phyloP scores from a whole-genome alignment of 1,139 yeast genomes.

The Suhomyces choctaworum region DNA sequence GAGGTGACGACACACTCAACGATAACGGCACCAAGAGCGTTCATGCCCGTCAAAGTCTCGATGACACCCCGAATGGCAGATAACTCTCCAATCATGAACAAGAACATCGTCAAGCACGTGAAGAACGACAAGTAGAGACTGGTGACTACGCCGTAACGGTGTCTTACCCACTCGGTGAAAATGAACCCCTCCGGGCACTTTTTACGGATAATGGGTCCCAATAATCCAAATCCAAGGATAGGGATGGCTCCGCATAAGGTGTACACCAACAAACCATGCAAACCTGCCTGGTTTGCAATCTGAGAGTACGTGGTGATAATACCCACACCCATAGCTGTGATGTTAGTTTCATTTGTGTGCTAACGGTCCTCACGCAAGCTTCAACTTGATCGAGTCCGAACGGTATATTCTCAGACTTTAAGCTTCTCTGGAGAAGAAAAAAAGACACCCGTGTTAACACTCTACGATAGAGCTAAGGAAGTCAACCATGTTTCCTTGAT shows the following conservation, averaged over 20 bases:
- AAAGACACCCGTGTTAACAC: slow-evolving; percentile 50
- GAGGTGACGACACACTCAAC: slow-evolving; percentile 88
- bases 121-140: slow-evolving; percentile 77
- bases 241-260: slow-evolving; percentile 83
- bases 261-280: slow-evolving; percentile 85
- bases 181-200: slow-evolving; percentile 90
- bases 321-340: slow-evolving; percentile 84
- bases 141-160: slow-evolving; percentile 70
- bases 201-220: slow-evolving; percentile 79
- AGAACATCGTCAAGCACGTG: slow-evolving; percentile 81
- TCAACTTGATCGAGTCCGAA: slow-evolving; percentile 82
- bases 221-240: slow-evolving; percentile 71
- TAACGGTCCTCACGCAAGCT: slow-evolving; percentile 81
- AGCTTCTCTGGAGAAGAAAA: slow-evolving; percentile 20
- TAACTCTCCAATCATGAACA: slow-evolving; percentile 86
- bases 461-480: slow-evolving; percentile 1
- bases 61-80: slow-evolving; percentile 78
- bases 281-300: slow-evolving; percentile 81
- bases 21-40: slow-evolving; percentile 79
- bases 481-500: neutral
- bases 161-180: slow-evolving; percentile 91
- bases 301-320: slow-evolving; percentile 81
- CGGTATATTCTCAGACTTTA: slow-evolving; percentile 73
- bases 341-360: slow-evolving; percentile 6
- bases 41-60: slow-evolving; percentile 72